A percentile compares a stretch with the other conserved stretches of the same genome.
These are phyloP conservation scores for Podospora conica DNA, from an alignment of 495 filamentous ascomycete genomes.

Conservation along the genomic window DNA sequence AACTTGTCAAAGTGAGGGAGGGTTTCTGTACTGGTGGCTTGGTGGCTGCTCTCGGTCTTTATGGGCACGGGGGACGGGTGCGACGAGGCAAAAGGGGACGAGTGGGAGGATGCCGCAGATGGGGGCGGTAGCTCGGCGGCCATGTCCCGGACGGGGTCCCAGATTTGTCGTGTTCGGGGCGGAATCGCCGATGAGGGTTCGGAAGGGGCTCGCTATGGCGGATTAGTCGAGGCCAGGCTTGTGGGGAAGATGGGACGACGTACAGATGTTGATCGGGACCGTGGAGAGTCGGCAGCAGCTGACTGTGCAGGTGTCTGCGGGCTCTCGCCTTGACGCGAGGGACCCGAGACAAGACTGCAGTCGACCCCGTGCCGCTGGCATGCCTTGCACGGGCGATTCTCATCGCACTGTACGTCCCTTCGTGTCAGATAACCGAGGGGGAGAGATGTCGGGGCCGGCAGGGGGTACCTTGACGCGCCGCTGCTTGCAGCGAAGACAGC, in stretches of 20 bases:
- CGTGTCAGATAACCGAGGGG: neutral
- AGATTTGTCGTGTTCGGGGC: neutral
- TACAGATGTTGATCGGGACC: neutral
- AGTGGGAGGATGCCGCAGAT: neutral
- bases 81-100: neutral
- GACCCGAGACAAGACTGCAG: constrained; percentile 21
- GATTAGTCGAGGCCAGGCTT: neutral
- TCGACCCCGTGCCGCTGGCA: constrained; percentile 27
- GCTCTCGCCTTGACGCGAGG: neutral
- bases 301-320: neutral
- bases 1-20: constrained; percentile 24
- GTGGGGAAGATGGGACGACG: neutral
- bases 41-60: neutral
- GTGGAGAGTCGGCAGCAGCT: neutral
- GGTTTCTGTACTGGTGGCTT: constrained; percentile 9
- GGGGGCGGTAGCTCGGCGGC: neutral
- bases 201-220: neutral
- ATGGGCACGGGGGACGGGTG: neutral
- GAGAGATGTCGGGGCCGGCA: neutral
- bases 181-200: neutral
- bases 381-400: constrained; percentile 25
- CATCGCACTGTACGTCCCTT: constrained; percentile 23
- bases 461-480: constrained; percentile 27
- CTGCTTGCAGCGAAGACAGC: constrained; percentile 28
- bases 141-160: neutral